Conservation (phyloP, 192 early-diverging fungal species). For the Podila verticillata region DNA sequence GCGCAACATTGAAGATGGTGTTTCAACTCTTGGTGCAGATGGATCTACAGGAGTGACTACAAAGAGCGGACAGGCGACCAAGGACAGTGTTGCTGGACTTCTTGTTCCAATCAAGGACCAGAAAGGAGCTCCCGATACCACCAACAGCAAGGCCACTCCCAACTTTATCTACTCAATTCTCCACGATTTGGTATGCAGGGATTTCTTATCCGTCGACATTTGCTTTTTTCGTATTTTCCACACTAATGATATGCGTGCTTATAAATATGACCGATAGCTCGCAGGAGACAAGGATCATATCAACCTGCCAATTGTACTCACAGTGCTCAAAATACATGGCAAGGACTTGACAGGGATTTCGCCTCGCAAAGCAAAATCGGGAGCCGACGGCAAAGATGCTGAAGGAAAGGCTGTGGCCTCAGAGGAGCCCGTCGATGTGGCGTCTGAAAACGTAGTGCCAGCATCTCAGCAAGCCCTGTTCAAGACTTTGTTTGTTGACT, state of each 20-base stretch:
- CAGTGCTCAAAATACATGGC: slow-evolving; percentile 66
- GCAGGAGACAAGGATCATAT: slow-evolving; percentile 61
- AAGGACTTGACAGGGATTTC: slow-evolving; percentile 58
- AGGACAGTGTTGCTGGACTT: slow-evolving; percentile 61
- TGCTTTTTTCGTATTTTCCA: neutral
- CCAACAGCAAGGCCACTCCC: slow-evolving; percentile 39
- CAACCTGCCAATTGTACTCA: slow-evolving; percentile 62
- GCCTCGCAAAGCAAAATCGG: slow-evolving; percentile 53
- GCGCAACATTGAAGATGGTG: slow-evolving; percentile 69
- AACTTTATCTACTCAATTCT: slow-evolving; percentile 62
- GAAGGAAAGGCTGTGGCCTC: slow-evolving; percentile 11
- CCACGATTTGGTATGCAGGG: slow-evolving; percentile 59
- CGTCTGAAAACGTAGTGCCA: slow-evolving; percentile 43
- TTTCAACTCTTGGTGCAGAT: slow-evolving; percentile 58
- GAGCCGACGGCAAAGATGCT: slow-evolving; percentile 29
- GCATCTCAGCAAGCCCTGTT: slow-evolving; percentile 48
- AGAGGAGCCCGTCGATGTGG: slow-evolving; percentile 11
- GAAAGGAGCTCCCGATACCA: slow-evolving; percentile 27
- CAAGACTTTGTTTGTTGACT: slow-evolving; percentile 64
- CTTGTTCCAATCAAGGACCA: slow-evolving; percentile 29
- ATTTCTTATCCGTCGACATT: neutral
- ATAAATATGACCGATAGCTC: slow-evolving; percentile 25
- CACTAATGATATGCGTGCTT: neutral
- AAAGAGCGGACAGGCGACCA: slow-evolving; percentile 52
- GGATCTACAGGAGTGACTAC: slow-evolving; percentile 31